Conservation (phyloP, 2,329 filamentous ascomycete species). For the Byssoonygena ceratinophila region DNA sequence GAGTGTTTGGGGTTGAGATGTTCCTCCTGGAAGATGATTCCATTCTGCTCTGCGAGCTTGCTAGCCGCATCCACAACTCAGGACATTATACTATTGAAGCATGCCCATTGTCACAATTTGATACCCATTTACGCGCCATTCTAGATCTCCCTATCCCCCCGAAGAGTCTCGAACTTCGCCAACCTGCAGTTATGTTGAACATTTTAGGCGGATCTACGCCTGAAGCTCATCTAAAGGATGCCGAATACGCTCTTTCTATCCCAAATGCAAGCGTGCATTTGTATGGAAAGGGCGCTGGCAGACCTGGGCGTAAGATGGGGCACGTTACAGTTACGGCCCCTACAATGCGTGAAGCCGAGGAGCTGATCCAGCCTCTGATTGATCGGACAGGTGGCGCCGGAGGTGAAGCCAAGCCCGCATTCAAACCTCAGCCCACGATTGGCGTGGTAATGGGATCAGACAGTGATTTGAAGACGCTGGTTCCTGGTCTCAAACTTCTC, state of each 20-base stretch:
- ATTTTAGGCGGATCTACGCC: conserved; percentile 49
- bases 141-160: conserved; percentile 56
- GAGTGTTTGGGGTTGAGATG: conserved; percentile 94
- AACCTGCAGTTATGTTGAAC: conserved; percentile 46
- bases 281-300: conserved; percentile 78
- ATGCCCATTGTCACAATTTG: conserved; percentile 80
- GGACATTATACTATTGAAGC: conserved; percentile 95
- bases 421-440: conserved; percentile 27
- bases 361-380: conserved; percentile 59
- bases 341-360: conserved; percentile 57
- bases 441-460: conserved; percentile 43
- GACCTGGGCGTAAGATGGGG: conserved; percentile 85
- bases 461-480: conserved; percentile 37
- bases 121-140: conserved; percentile 78
- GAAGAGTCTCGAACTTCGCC: conserved; percentile 37
- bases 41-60: conserved; percentile 77
- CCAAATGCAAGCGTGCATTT: conserved; percentile 62
- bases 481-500: conserved; percentile 37
- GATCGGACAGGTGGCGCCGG: conserved; percentile 57
- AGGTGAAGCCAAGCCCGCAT: conserved; percentile 19
- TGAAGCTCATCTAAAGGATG: conserved; percentile 51
- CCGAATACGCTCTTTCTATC: conserved; percentile 46
- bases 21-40: conserved; percentile 66
- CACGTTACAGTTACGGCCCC: conserved; percentile 74
- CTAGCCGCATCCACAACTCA: conserved; percentile 76